Evolutionary conservation across 2,329 filamentous ascomycete genomes (phyloP).

Genomic region (Aspergillus melleus): DNA sequence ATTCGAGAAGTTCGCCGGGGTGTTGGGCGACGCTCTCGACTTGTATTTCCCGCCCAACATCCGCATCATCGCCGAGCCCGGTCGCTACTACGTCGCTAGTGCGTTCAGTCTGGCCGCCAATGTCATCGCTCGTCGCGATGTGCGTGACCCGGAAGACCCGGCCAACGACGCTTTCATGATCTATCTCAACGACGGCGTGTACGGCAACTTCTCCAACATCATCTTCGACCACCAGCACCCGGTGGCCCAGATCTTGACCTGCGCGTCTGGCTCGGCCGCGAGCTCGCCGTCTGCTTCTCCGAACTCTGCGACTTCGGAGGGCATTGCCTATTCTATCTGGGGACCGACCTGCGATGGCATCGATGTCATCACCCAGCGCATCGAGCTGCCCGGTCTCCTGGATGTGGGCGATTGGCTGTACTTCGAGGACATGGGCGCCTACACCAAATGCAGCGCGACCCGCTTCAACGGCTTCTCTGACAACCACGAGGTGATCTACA

Average conservation of each 20-base stretch:
- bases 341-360: slow-evolving; percentile 98
- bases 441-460: slow-evolving; percentile 97
- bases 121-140: slow-evolving; percentile 89
- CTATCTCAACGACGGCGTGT: slow-evolving; percentile 95
- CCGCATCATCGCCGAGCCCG: slow-evolving; percentile 91
- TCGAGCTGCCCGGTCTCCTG: slow-evolving; percentile 72
- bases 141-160: slow-evolving; percentile 64
- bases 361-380: slow-evolving; percentile 84
- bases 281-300: slow-evolving; percentile 33
- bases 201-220: slow-evolving; percentile 98
- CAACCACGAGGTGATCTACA: slow-evolving; percentile 87
- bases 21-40: slow-evolving; percentile 77
- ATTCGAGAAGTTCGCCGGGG: slow-evolving; percentile 85
- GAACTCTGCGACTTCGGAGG: slow-evolving; percentile 42
- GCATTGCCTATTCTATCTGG: slow-evolving; percentile 92
- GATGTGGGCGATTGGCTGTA: slow-evolving; percentile 98
- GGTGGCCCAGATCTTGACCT: slow-evolving; percentile 74
- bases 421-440: slow-evolving; percentile 98
- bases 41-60: slow-evolving; percentile 82
- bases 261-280: slow-evolving; percentile 62
- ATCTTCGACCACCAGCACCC: slow-evolving; percentile 98
- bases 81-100: slow-evolving; percentile 89
- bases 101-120: slow-evolving; percentile 96
- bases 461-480: slow-evolving; percentile 97
- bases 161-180: slow-evolving; percentile 75